Conservation (phyloP, 768 basidiomycete species). For the Xanthoconium stramineum region DNA sequence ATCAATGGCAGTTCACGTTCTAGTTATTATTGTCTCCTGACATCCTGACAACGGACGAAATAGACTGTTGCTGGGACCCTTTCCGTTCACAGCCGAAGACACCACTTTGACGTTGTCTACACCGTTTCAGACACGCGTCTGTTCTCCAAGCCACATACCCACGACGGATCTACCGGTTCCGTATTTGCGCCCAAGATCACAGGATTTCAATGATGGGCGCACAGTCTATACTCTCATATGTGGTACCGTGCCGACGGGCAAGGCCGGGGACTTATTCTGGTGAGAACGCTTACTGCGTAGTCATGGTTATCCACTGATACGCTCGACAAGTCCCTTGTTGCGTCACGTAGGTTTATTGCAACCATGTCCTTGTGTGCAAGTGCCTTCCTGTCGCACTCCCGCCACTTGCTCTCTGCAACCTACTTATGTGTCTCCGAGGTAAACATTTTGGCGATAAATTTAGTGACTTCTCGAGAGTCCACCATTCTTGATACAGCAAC, state of each 20-base stretch:
- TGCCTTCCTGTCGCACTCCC: neutral
- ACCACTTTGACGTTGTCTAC: neutral
- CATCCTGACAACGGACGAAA: slow-evolving; percentile 16
- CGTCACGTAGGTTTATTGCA: neutral
- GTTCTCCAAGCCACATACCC: neutral
- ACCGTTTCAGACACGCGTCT: neutral
- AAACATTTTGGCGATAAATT: neutral
- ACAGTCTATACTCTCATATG: neutral
- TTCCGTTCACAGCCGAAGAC: neutral
- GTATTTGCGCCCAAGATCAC: too few species aligned
- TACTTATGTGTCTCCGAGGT: neutral
- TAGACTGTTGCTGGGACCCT: slow-evolving; percentile 1
- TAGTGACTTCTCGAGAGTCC: neutral
- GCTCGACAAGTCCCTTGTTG: neutral
- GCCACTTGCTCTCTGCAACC: neutral
- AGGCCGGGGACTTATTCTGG: neutral
- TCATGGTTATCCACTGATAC: slow-evolving; percentile 20
- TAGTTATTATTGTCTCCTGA: slow-evolving; percentile 11
- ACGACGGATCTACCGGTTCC: neutral
- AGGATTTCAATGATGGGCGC: too few species aligned
- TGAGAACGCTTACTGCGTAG: slow-evolving; percentile 10
- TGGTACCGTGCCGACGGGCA: neutral
- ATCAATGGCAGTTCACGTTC: neutral
- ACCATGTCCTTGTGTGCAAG: neutral
- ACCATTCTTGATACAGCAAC: slow-evolving; percentile 2